Evolutionary conservation across 208 protist species (phyloP).

Genomic region (Wallacemonas sp.): DNA sequence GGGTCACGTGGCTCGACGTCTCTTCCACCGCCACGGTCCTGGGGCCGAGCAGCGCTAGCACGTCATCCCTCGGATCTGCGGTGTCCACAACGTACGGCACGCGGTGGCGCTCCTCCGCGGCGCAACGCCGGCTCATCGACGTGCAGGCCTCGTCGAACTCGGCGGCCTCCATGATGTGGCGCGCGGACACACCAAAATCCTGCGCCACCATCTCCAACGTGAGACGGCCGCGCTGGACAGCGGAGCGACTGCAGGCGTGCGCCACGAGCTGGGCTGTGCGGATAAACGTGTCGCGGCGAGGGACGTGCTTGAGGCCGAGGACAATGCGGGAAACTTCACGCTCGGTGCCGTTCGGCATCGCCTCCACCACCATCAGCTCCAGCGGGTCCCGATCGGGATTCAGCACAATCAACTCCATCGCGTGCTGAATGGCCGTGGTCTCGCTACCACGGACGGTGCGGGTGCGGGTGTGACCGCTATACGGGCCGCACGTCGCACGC

Average conservation of each 20-base stretch:
- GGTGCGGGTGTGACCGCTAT: conserved; percentile 33
- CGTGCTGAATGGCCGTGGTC: conserved; percentile 37
- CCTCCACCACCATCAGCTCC: conserved; percentile 52
- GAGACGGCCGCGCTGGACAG: conserved; percentile 41
- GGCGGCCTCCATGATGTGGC: conserved; percentile 13
- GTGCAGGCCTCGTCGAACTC: conserved; percentile 21
- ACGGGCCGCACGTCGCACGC: conserved; percentile 44
- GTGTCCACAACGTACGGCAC: conserved; percentile 62
- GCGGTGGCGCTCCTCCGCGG: conserved; percentile 63
- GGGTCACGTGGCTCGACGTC: not conserved
- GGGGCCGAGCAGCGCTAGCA: conserved; percentile 12
- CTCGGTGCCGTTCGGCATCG: conserved; percentile 40
- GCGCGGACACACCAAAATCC: conserved; percentile 42
- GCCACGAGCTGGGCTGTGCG: conserved; percentile 49
- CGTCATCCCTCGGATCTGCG: conserved; percentile 17
- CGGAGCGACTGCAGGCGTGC: conserved; percentile 42
- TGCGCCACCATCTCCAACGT: conserved; percentile 51
- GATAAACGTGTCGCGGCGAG: conserved; percentile 17
- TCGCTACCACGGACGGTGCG: conserved; percentile 22
- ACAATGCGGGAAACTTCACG: conserved; percentile 57
- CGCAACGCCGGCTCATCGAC: conserved; percentile 36
- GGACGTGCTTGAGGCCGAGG: conserved; percentile 43
- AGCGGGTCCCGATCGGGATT: conserved; percentile 41
- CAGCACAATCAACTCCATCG: conserved; percentile 43
- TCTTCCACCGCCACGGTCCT: not conserved